A percentile compares a stretch with the other conserved stretches of the same genome.
Evolutionary conservation across 2,329 filamentous ascomycete genomes (phyloP).

Genomic region (Exophiala bonariae): DNA sequence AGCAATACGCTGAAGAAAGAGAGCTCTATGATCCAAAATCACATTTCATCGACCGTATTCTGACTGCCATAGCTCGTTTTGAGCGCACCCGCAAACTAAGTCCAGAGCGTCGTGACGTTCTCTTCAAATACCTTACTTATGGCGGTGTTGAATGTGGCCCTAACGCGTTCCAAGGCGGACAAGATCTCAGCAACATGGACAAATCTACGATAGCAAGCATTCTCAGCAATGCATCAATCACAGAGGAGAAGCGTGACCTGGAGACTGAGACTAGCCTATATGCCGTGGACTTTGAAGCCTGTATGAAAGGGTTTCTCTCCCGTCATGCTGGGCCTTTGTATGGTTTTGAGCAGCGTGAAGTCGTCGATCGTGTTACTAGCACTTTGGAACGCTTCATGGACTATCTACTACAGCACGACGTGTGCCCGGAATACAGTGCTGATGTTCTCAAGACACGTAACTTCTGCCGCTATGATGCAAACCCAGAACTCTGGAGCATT

Average conservation of each 20-base stretch:
- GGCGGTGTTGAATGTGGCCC: slow-evolving; percentile 71
- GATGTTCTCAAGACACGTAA: slow-evolving; percentile 66
- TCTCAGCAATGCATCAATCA: slow-evolving; percentile 50
- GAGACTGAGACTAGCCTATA: slow-evolving; percentile 53
- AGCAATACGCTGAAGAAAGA: slow-evolving; percentile 65
- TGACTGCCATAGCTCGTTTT: slow-evolving; percentile 81
- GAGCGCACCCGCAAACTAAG: slow-evolving; percentile 74
- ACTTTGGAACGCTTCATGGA: slow-evolving; percentile 84
- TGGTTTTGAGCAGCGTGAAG: slow-evolving; percentile 53
- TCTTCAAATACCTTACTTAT: slow-evolving; percentile 77
- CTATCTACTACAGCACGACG: slow-evolving; percentile 80
- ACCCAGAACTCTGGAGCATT: slow-evolving; percentile 65
- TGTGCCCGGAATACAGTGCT: slow-evolving; percentile 75
- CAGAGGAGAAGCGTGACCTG: slow-evolving; percentile 49
- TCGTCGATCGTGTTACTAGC: slow-evolving; percentile 61
- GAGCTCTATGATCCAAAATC: slow-evolving; percentile 63
- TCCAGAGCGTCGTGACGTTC: slow-evolving; percentile 60
- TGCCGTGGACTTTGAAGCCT: slow-evolving; percentile 75
- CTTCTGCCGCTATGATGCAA: slow-evolving; percentile 64
- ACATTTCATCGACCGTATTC: slow-evolving; percentile 68
- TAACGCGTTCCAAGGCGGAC: slow-evolving; percentile 63
- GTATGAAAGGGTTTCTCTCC: slow-evolving; percentile 75
- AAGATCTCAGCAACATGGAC: slow-evolving; percentile 63
- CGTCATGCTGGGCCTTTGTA: slow-evolving; percentile 58
- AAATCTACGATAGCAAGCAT: slow-evolving; percentile 65